Evolutionary conservation across 371 early-diverging fungal genomes (phyloP).

Genomic region (Amoeboaphelidium protococcarum): DNA sequence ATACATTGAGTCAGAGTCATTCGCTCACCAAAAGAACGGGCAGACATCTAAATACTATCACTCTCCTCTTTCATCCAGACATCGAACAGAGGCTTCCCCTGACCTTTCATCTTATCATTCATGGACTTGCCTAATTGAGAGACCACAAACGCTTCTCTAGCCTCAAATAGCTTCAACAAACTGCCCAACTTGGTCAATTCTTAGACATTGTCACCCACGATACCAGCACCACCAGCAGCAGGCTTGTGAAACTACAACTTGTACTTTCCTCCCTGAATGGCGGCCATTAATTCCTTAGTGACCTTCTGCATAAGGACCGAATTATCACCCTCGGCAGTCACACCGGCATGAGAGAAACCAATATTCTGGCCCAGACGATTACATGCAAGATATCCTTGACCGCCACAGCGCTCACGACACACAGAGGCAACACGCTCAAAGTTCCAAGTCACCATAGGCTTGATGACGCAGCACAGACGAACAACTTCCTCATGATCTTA

Average conservation of each 20-base stretch:
- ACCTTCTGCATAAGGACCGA: conserved; percentile 39
- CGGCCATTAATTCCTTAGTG: conserved; percentile 32
- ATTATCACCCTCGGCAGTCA: conserved; percentile 54
- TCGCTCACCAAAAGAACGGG: conserved; percentile 32
- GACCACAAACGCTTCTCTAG: conserved; percentile 19
- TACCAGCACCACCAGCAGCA: conserved; percentile 10
- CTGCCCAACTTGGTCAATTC: conserved; percentile 13
- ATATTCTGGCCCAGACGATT: conserved; percentile 19
- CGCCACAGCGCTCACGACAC: conserved; percentile 39
- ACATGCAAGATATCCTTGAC: conserved; percentile 33
- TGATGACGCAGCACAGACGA: conserved; percentile 39
- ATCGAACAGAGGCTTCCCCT: conserved; percentile 24
- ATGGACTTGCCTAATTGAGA: conserved; percentile 19
- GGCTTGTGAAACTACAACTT: no score
- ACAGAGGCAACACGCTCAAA: conserved; percentile 27
- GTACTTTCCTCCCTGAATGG: conserved; percentile 16
- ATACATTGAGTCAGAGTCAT: conserved; percentile 23
- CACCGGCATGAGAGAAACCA: conserved; percentile 23
- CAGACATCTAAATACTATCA: conserved; percentile 28
- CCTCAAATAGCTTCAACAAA: conserved; percentile 18
- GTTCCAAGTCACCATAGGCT: conserved; percentile 40
- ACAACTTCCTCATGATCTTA: conserved; percentile 24
- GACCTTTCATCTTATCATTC: conserved; percentile 18
- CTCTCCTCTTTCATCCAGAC: conserved; percentile 42
- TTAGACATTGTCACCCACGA: conserved; percentile 11